Conservation (phyloP, 1,284 basidiomycete genomes). For the Volvariella surrecta region DNA sequence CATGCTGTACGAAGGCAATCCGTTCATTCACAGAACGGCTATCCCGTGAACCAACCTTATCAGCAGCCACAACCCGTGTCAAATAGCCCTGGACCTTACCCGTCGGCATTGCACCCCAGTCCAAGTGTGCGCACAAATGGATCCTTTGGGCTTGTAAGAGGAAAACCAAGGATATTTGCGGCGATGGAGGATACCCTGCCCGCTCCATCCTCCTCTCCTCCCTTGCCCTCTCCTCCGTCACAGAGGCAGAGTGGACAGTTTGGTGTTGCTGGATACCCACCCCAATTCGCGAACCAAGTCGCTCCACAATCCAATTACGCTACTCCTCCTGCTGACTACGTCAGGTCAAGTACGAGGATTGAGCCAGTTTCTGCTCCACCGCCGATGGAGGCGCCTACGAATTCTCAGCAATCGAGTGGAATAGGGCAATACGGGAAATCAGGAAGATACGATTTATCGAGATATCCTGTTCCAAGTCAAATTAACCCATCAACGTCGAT, state of each 20-base stretch:
- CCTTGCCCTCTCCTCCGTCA: background rate
- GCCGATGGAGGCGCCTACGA: no score
- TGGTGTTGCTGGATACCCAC: background rate
- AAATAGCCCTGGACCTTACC: background rate
- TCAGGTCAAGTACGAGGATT: no score
- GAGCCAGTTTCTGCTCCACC: no score
- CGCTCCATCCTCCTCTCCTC: constrained; percentile 1
- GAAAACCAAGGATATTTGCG: constrained; percentile 26
- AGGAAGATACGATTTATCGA: no score
- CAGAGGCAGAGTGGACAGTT: background rate
- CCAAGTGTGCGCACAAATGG: background rate
- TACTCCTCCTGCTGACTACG: constrained; percentile 2
- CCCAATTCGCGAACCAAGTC: no score
- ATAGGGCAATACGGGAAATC: no score
- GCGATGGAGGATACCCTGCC: constrained; percentile 19
- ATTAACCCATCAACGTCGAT: no score
- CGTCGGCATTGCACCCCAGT: background rate
- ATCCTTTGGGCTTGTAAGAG: constrained; percentile 13
- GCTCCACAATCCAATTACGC: background rate
- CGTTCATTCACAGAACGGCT: background rate
- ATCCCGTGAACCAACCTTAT: constrained; percentile 1
- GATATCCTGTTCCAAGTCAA: no score
- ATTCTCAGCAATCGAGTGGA: no score
- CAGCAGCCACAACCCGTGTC: background rate
- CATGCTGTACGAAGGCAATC: background rate